Evolutionary conservation across 1,284 basidiomycete genomes (phyloP), one percentile per base, ranked within the genome.

Genomic region (Malassezia pachydermatis): DNA sequence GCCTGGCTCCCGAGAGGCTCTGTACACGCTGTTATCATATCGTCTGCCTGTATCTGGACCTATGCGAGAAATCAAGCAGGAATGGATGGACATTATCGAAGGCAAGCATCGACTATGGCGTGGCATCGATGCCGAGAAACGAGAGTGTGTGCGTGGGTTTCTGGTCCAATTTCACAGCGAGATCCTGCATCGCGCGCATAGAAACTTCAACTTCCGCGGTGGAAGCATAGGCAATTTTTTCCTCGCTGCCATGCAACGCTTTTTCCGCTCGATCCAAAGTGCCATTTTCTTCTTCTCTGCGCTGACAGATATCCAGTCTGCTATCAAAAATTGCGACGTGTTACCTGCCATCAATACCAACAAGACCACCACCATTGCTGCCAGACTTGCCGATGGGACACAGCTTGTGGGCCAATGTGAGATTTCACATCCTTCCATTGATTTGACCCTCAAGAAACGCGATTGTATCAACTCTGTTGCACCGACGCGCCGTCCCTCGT

Each of bases 321-420:
- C 39, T 23, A 10, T 47, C 17, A 44, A 41, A 14, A n/a, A 43
- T 7, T 84, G 84, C 58, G 75, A 78, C 67, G 77, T 78, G 38
- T 88, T 95, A 2, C 92, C 92, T 0, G 86, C 84, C 6, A 85
- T 96, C 61, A 83, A 94, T 41, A 96, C 92, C 2, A 94, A 89
- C 72, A 88, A 89, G 72, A 90, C 86, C 1, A 87, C 90, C n/a
- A 96, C 88, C 3, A 92, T 98, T 55, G 88, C 89, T n/a, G 89
- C 84, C 6, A 83, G 89, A 70, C 76, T 96, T 51, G 81, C n/a
- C 5, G 33, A 52, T 33, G 41, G 45, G 14, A 19, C 14, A 11
- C 27, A 25, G 41, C 79, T 96, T 22, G 82, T 95, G 22, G 92
- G 92, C 2, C 92, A 98, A 74, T 95, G 89, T 71, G 88, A 94